phyloP scores from a whole-genome alignment of 768 basidiomycete genomes.

The Kondoa malvinella region DNA sequence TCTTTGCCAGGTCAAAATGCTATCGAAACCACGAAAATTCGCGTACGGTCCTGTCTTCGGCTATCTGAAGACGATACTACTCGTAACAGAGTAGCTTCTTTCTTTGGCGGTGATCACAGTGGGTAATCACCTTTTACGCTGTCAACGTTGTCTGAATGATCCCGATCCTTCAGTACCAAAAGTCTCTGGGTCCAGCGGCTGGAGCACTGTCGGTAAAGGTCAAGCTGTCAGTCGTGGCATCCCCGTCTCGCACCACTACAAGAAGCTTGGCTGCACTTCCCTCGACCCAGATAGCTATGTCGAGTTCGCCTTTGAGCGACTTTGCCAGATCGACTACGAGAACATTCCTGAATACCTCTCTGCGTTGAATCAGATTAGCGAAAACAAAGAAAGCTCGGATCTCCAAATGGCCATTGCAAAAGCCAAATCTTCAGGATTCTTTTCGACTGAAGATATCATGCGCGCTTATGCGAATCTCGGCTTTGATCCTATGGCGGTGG shows the following conservation, averaged over 20 bases:
- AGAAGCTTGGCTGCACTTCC: conserved; percentile 9
- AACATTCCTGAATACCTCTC: conserved; percentile 7
- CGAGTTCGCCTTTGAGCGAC: conserved; percentile 5
- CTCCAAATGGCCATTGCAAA: conserved; percentile 12
- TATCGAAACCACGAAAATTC: not conserved
- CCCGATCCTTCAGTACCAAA: not conserved
- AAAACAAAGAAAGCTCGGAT: not conserved
- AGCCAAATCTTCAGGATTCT: conserved; percentile 9
- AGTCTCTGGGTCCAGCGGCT: not conserved
- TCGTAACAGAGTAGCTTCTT: not conserved
- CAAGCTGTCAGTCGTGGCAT: not conserved
- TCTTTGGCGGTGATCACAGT: not conserved
- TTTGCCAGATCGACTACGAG: not conserved
- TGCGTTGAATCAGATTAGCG: conserved; percentile 13
- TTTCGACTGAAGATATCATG: conserved; percentile 10
- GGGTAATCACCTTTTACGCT: not conserved
- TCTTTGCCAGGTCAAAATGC: not conserved
- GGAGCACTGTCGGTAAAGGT: not conserved
- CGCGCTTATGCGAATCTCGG: conserved; percentile 16
- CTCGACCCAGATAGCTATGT: conserved; percentile 11
- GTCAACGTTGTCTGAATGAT: not conserved
- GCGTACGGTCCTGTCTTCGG: not conserved
- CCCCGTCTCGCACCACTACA: not conserved
- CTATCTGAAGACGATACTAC: not conserved
- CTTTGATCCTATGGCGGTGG: not conserved